Percentiles rank a stretch among this genome's conserved stretches.
These are phyloP conservation scores for Pythium periplocum DNA, from an alignment of 352 stramenopile species.

Conservation along the genomic window DNA sequence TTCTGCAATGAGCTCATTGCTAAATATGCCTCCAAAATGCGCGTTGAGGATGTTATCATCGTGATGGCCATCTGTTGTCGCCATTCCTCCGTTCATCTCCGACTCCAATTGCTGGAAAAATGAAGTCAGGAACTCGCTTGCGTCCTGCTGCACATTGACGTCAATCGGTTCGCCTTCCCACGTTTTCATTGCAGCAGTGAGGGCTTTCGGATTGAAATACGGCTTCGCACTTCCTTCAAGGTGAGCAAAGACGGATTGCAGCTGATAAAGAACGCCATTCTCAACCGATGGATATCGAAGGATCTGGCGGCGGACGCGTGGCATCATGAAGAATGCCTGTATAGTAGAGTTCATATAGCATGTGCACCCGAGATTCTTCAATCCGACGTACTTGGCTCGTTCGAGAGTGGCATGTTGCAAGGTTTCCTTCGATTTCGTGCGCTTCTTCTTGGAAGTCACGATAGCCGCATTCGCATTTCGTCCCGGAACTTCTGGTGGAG, in stretches of 20 bases:
- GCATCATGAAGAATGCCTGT: slow-evolving; percentile 95
- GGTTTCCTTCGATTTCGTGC: slow-evolving; percentile 20
- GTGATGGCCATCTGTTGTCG: slow-evolving; percentile 14
- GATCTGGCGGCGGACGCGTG: slow-evolving; percentile 83
- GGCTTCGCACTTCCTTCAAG: slow-evolving; percentile 81
- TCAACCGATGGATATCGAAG: slow-evolving; percentile 35
- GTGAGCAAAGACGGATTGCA: slow-evolving; percentile 90
- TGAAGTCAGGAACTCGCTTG: slow-evolving; percentile 90
- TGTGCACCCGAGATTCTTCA: slow-evolving; percentile 94
- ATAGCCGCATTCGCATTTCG: slow-evolving; percentile 8
- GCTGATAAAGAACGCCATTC: slow-evolving; percentile 67
- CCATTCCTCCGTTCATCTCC: slow-evolving; percentile 73
- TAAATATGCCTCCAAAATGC: slow-evolving; percentile 89
- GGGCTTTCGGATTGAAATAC: slow-evolving; percentile 77
- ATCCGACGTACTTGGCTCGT: slow-evolving; percentile 82
- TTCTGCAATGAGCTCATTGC: slow-evolving; percentile 89
- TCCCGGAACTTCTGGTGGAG: slow-evolving; percentile 26
- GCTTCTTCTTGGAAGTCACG: slow-evolving; percentile 49
- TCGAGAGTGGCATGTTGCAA: slow-evolving; percentile 37
- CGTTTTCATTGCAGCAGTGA: slow-evolving; percentile 82
- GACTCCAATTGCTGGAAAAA: slow-evolving; percentile 92
- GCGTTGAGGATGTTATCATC: slow-evolving; percentile 82
- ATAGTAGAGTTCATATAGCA: slow-evolving; percentile 96
- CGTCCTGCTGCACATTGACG: slow-evolving; percentile 90
- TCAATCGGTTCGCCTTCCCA: slow-evolving; percentile 87